phyloP scores from a whole-genome alignment of 495 filamentous ascomycete species.

The Aspergillus nanangensis region DNA sequence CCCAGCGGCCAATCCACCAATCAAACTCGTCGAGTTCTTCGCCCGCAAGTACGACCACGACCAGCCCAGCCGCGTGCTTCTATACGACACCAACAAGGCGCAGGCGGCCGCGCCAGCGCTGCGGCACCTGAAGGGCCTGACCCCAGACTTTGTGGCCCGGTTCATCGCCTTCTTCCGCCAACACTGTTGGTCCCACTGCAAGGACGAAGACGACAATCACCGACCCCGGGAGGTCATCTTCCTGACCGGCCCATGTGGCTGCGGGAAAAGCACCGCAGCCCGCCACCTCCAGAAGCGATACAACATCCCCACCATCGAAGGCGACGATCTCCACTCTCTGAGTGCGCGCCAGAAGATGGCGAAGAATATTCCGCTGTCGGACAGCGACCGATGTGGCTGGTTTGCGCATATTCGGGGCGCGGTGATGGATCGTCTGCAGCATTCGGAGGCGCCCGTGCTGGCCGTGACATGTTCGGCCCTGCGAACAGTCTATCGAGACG shows the following conservation, averaged over 20 bases:
- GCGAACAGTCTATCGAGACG: constrained; percentile 16
- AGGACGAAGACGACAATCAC: background rate
- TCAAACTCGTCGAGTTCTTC: constrained; percentile 47
- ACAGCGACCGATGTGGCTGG: constrained; percentile 23
- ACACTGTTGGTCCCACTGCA: constrained; percentile 11
- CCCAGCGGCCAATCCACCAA: constrained; percentile 33
- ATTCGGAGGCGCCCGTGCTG: constrained; percentile 5
- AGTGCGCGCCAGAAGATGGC: constrained; percentile 17
- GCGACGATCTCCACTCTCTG: constrained; percentile 21
- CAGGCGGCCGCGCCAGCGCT: constrained; percentile 14
- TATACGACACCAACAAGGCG: constrained; percentile 22
- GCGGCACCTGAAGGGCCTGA: constrained; percentile 10
- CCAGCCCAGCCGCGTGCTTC: constrained; percentile 9
- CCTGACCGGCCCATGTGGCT: constrained; percentile 20
- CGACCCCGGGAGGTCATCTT: constrained; percentile 12
- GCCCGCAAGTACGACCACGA: constrained; percentile 38
- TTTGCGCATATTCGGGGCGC: constrained; percentile 21
- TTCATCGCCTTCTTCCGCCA: constrained; percentile 16
- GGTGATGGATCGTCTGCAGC: constrained; percentile 18
- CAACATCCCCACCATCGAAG: constrained; percentile 17
- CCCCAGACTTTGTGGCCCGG: constrained; percentile 1
- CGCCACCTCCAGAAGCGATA: constrained; percentile 7
- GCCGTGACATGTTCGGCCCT: constrained; percentile 22
- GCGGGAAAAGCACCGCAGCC: constrained; percentile 19
- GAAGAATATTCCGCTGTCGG: constrained; percentile 12